Base-by-base conservation (phyloP, 2,329 filamentous ascomycete species). In the Didymosphaeria variabile region DNA sequence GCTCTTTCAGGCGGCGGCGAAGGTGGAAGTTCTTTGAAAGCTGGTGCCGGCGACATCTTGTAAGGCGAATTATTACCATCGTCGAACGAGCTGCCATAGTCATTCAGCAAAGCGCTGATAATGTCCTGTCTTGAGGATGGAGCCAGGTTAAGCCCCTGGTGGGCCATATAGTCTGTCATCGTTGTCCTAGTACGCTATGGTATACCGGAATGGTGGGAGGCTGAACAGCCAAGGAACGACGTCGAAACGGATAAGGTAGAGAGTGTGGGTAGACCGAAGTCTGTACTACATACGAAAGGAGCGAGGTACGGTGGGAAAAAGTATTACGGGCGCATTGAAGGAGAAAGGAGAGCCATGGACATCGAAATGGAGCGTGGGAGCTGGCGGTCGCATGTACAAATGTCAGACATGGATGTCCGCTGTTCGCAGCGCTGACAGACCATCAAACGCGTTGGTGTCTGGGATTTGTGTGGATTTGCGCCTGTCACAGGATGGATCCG, bases 381-480 rank as follows among this genome's bases (percentile, higher is more conserved):
- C 54, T 71, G 71, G 71, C 54, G 55, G 74, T 76, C 72, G 75
- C 71, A 75, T 65, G 71, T 69, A 70, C 67, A 70, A 68, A 65
- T 70, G 54, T 32, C 59, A 58, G 55, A 67, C 71, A 72, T 68
- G 74, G 72, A 65, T 71, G 62, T 69, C 59, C 64, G 71, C 69
- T 72, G 72, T 47, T 26, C 40, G 44, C 49, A 55, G 63, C 26
- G 63, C 60, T 60, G 58, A 56, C 66, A 65, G 63, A 42, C 67
- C 67, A 73, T 75, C 72, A 75, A 77, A 77, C 75, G 68, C 71
- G 68, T 73, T 61, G 68, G 69, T 70, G 76, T 78, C 78, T 79
- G 71, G 55, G 65, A 67, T 63, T 67, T 58, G 64, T 49, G 63
- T 68, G 55, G 65, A 67, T 63, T 67, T 58, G 64, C 51, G 63